These are phyloP conservation scores for Tolypocladium tropicale DNA, from an alignment of 2,329 filamentous ascomycete genomes.

Conservation along the genomic window DNA sequence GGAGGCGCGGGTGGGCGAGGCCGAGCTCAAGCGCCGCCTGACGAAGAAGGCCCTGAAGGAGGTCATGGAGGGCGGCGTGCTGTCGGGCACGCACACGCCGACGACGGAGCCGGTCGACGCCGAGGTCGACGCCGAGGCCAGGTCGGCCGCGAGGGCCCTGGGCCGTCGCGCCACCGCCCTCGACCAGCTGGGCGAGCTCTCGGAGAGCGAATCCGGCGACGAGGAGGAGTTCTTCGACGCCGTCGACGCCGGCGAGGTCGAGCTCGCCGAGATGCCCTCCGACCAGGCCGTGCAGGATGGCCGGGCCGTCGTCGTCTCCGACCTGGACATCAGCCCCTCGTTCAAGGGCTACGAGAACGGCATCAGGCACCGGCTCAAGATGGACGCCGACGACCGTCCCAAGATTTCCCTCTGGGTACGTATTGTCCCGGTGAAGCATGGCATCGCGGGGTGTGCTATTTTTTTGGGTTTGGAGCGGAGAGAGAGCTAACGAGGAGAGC, in stretches of 20 bases:
- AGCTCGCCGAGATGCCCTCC: slow-evolving; percentile 60
- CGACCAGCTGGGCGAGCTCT: slow-evolving; percentile 62
- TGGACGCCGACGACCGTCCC: slow-evolving; percentile 86
- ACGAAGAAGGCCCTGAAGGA: slow-evolving; percentile 86
- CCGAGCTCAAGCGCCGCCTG: slow-evolving; percentile 78
- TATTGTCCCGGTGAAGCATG: slow-evolving; percentile 7
- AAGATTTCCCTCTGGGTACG: slow-evolving; percentile 94
- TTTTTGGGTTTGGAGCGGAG: too few relatives aligned
- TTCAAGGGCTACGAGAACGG: slow-evolving; percentile 91
- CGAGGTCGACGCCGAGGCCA: slow-evolving; percentile 21
- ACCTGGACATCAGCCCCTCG: slow-evolving; percentile 59
- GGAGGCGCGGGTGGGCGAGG: slow-evolving; percentile 77
- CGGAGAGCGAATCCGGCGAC: slow-evolving; percentile 70
- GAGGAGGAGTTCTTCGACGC: slow-evolving; percentile 97
- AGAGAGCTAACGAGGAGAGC: slow-evolving; percentile 12
- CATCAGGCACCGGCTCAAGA: slow-evolving; percentile 65
- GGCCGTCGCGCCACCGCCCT: slow-evolving; percentile 55
- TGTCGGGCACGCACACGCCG: slow-evolving; percentile 20
- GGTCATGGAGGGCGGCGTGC: slow-evolving; percentile 52
- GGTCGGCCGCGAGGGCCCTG: slow-evolving; percentile 29
- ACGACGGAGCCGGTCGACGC: slow-evolving; percentile 17
- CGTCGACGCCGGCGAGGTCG: slow-evolving; percentile 83
- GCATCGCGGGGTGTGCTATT: too few relatives aligned
- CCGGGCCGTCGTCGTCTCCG: slow-evolving; percentile 29
- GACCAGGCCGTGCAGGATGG: slow-evolving; percentile 32